Percentiles rank a stretch among this genome's conserved stretches.
phyloP scores from a whole-genome alignment of 1,139 yeast genomes.

The Candida albicans region DNA sequence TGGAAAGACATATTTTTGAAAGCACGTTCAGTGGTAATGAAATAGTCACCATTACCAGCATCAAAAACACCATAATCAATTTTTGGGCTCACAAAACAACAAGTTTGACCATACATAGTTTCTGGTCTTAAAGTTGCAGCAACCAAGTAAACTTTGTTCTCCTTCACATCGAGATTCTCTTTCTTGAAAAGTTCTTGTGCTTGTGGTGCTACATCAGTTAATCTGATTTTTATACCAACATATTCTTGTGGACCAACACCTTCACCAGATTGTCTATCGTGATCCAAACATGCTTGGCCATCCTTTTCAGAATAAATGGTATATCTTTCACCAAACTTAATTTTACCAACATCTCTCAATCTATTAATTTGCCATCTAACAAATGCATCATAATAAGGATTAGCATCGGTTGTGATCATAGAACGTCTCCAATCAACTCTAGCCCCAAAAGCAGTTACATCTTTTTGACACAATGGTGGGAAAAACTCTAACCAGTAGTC shows the following conservation, averaged over 20 bases:
- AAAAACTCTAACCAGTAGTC: slow-evolving; percentile 84
- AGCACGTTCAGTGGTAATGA: slow-evolving; percentile 92
- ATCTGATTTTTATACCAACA: slow-evolving; percentile 83
- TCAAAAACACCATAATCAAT: slow-evolving; percentile 89
- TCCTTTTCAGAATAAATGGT: slow-evolving; percentile 97
- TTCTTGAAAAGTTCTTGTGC: slow-evolving; percentile 53
- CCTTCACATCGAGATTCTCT: slow-evolving; percentile 38
- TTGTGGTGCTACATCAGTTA: slow-evolving; percentile 59
- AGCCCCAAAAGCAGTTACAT: slow-evolving; percentile 83
- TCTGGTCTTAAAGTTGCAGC: slow-evolving; percentile 99
- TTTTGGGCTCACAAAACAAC: slow-evolving; percentile 97
- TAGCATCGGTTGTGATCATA: slow-evolving; percentile 90
- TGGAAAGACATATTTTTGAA: slow-evolving; percentile 97
- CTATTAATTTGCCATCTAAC: slow-evolving; percentile 96
- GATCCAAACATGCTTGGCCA: slow-evolving; percentile 99
- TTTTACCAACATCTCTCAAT: slow-evolving; percentile 81
- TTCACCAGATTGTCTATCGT: slow-evolving; percentile 96
- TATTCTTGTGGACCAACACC: slow-evolving; percentile 97
- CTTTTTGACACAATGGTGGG: slow-evolving; percentile 85
- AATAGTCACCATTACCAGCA: slow-evolving; percentile 76
- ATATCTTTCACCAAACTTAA: slow-evolving; percentile 97
- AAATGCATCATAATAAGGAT: slow-evolving; percentile 93
- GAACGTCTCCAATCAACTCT: slow-evolving; percentile 99
- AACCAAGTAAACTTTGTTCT: slow-evolving; percentile 73
- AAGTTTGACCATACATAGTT: slow-evolving; percentile 98